Evolutionary conservation across 2,329 filamentous ascomycete genomes (phyloP).

Genomic region (Arthrocladium fulminans): DNA sequence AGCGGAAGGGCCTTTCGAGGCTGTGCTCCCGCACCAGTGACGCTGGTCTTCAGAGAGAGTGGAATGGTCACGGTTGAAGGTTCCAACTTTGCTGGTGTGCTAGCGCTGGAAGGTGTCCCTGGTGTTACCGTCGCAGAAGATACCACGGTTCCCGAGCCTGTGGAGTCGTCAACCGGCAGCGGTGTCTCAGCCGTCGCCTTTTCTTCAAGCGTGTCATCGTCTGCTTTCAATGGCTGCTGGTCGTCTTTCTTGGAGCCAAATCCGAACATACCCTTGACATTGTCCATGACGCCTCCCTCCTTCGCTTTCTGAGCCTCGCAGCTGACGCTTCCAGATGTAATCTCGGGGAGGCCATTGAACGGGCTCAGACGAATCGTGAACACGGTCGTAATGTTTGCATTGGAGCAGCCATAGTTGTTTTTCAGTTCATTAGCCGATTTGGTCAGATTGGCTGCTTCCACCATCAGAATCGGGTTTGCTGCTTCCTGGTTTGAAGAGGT

Average conservation of each 20-base stretch:
- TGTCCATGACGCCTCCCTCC: conserved; percentile 78
- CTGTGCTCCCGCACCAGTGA: conserved; percentile 32
- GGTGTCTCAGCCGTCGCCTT: conserved; percentile 24
- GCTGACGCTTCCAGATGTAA: conserved; percentile 66
- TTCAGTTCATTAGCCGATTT: conserved; percentile 69
- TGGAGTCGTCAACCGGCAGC: conserved; percentile 19
- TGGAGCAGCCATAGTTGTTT: conserved; percentile 67
- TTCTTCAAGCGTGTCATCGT: conserved; percentile 44
- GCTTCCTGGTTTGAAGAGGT: conserved; percentile 50
- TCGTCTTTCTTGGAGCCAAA: conserved; percentile 79
- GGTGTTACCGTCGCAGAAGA: conserved; percentile 25
- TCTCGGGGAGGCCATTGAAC: conserved; percentile 69
- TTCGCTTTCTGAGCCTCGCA: conserved; percentile 69
- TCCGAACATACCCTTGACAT: conserved; percentile 91
- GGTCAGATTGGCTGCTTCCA: conserved; percentile 79
- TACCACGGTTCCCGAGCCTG: conserved; percentile 25
- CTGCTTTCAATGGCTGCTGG: conserved; percentile 62
- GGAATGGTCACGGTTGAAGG: conserved; percentile 44
- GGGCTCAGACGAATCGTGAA: conserved; percentile 64
- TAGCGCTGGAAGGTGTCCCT: conserved; percentile 39
- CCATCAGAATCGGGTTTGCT: conserved; percentile 46
- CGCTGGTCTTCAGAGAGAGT: conserved; percentile 42
- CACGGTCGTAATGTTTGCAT: conserved; percentile 70
- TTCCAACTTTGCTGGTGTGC: conserved; percentile 35
- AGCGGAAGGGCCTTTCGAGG: conserved; percentile 32